A percentile compares a stretch with the other conserved stretches of the same genome.
Evolutionary conservation across 83 land plant genomes (phyloP).

Genomic region (Thuja plicata): DNA sequence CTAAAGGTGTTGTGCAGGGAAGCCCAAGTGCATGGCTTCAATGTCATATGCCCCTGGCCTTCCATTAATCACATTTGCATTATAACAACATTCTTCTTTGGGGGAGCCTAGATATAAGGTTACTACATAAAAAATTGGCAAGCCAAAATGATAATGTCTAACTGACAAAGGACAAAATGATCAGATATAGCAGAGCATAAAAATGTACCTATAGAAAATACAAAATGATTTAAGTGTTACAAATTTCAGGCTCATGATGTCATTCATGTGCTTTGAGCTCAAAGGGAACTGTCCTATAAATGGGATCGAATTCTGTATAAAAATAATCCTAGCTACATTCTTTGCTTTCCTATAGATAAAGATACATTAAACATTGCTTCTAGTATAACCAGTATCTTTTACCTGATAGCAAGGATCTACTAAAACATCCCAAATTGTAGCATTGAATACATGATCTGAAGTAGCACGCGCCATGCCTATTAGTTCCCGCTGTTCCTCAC

Average conservation of each 20-base stretch:
- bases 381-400: not conserved
- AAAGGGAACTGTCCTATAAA: not conserved
- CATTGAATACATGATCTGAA: slow-evolving; percentile 94
- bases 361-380: not conserved
- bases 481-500: slow-evolving; percentile 48
- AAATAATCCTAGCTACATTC: not conserved
- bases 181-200: not conserved
- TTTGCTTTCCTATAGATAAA: not conserved
- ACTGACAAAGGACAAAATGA: not conserved
- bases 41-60: not conserved
- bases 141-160: not conserved
- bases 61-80: not conserved
- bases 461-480: slow-evolving; percentile 97
- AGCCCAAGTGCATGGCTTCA: not conserved
- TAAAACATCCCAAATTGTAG: slow-evolving; percentile 94
- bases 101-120: not conserved
- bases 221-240: not conserved
- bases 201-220: not conserved
- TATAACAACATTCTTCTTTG: not conserved
- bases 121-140: not conserved
- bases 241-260: not conserved
- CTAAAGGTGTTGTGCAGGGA: not conserved
- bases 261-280: not conserved
- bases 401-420: slow-evolving; percentile 92
- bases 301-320: not conserved